These are phyloP conservation scores for Phaffomyces antillensis DNA, from an alignment of 805 yeast genomes.

Conservation along the genomic window DNA sequence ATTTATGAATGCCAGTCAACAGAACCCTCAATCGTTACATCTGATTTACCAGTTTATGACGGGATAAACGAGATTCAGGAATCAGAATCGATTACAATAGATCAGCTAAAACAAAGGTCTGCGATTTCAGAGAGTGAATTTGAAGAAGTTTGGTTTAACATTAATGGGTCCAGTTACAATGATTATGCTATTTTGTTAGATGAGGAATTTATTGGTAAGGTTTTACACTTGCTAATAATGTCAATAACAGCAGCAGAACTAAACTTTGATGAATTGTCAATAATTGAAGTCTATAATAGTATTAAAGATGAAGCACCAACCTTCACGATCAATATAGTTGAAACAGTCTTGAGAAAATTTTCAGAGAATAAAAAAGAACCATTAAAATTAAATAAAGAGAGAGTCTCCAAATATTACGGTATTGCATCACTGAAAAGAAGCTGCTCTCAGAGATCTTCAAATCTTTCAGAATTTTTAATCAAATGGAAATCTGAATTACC, in stretches of 20 bases:
- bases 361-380: conserved; percentile 20
- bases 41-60: conserved; percentile 30
- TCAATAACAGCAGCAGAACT: conserved; percentile 31
- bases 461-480: conserved; percentile 49
- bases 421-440: conserved; percentile 37
- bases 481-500: conserved; percentile 62
- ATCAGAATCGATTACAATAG: conserved; percentile 9
- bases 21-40: conserved; percentile 27
- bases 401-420: conserved; percentile 60
- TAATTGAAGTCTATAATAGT: conserved; percentile 24
- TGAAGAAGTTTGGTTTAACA: conserved; percentile 39
- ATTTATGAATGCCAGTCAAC: conserved; percentile 31
- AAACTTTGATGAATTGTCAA: conserved; percentile 22
- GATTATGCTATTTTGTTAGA: conserved; percentile 35
- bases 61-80: conserved; percentile 21
- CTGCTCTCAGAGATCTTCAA: conserved; percentile 24
- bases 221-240: conserved; percentile 30
- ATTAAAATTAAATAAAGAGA: conserved; percentile 34
- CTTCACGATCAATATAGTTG: conserved; percentile 36
- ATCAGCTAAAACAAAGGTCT: conserved; percentile 33
- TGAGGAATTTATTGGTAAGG: conserved; percentile 26
- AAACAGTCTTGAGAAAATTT: conserved; percentile 46
- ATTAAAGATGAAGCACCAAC: conserved; percentile 26
- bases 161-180: conserved; percentile 50
- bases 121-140: conserved; percentile 55